Conservation (phyloP, 2,329 filamentous ascomycete genomes). For the Tricladium varicosporioides region DNA sequence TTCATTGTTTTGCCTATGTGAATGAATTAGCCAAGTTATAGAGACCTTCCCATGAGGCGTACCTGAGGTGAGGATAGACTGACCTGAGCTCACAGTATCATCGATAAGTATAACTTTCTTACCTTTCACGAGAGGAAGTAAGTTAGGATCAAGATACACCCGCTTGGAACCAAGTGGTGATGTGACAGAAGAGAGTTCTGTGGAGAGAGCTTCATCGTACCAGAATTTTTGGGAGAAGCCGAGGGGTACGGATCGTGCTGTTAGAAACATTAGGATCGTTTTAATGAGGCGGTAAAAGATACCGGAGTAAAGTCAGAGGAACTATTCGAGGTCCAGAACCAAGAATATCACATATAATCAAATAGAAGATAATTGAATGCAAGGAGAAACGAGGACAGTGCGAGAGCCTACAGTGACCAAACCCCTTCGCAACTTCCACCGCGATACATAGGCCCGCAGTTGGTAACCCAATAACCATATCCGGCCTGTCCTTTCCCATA, state of each 20-base stretch:
- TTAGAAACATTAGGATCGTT: background rate
- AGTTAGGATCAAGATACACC: constrained; percentile 28
- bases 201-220: constrained; percentile 26
- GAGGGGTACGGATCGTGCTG: constrained; percentile 28
- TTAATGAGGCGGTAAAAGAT: background rate
- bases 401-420: constrained; percentile 23
- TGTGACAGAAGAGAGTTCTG: constrained; percentile 27
- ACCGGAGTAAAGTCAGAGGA: no score
- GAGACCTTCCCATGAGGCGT: no score
- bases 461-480: constrained; percentile 28
- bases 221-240: constrained; percentile 33
- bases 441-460: constrained; percentile 28
- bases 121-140: constrained; percentile 20
- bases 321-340: no score
- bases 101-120: constrained; percentile 27
- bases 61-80: background rate
- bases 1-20: constrained; percentile 23
- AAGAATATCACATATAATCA: no score
- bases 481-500: constrained; percentile 7
- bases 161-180: constrained; percentile 24
- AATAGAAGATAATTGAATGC: background rate
- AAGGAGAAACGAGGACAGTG: background rate
- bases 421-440: constrained; percentile 20
- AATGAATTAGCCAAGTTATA: background rate
- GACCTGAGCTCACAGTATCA: constrained; percentile 29